Evolutionary conservation across 495 filamentous ascomycete genomes (phyloP).

Genomic region (Amphirosellinia nigrospora): DNA sequence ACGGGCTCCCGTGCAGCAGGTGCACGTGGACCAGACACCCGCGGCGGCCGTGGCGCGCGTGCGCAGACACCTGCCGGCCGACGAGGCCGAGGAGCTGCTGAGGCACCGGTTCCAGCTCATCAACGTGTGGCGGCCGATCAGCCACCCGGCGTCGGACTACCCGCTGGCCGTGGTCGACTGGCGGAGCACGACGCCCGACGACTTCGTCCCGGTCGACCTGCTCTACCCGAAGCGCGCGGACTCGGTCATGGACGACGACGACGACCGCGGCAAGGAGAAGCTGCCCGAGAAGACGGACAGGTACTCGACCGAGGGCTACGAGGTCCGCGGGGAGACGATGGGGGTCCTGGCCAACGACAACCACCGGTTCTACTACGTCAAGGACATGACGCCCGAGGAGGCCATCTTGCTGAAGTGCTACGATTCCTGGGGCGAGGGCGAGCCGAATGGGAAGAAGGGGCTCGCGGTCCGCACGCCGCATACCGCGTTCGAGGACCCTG

Average conservation of each 20-base stretch:
- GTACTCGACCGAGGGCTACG: slow-evolving; percentile 48
- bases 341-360: slow-evolving; percentile 60
- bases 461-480: slow-evolving; percentile 76
- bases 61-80: slow-evolving; percentile 61
- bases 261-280: slow-evolving; percentile 40
- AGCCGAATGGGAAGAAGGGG: slow-evolving; percentile 48
- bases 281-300: slow-evolving; percentile 44
- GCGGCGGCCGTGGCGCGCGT: slow-evolving; percentile 68
- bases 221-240: slow-evolving; percentile 69
- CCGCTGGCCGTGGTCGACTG: slow-evolving; percentile 77
- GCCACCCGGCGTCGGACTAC: slow-evolving; percentile 66
- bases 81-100: slow-evolving; percentile 63
- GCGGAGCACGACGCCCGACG: slow-evolving; percentile 62
- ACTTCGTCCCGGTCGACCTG: slow-evolving; percentile 72
- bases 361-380: slow-evolving; percentile 80
- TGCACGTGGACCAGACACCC: slow-evolving; percentile 84
- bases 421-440: slow-evolving; percentile 67
- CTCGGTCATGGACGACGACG: slow-evolving; percentile 41
- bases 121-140: slow-evolving; percentile 84
- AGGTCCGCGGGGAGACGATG: slow-evolving; percentile 47
- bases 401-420: slow-evolving; percentile 83
- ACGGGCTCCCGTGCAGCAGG: slow-evolving; percentile 70
- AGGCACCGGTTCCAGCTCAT: slow-evolving; percentile 71
- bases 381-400: slow-evolving; percentile 79
- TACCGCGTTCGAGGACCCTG: slow-evolving; percentile 78